Base-by-base conservation (phyloP, 2,329 filamentous ascomycete genomes). In the Fusarium siculi region DNA sequence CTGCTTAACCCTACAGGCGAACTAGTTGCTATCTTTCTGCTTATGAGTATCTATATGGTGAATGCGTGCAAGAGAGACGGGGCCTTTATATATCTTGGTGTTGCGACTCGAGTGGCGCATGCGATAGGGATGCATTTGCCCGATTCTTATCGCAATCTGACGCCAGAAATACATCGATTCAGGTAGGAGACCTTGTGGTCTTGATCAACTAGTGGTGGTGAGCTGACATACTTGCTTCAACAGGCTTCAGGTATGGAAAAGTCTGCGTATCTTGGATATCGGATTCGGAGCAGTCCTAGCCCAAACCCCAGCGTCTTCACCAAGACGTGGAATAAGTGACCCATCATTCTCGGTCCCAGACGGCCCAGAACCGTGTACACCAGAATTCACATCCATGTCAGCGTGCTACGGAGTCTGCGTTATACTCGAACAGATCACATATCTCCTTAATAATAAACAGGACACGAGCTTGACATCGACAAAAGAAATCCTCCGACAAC, bases 201-300 rank as follows among this genome's bases (percentile, higher is more conserved):
- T 30, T 30, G 30, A 30, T 30, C 10, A 30, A 30, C 30, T 11
- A 11, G 9, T 30, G 30, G 14, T 15, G 9, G 7, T 28, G 3
- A 28, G 30, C 30, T 30, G 30, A 30, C 30, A 30, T 30, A 12
- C 30, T 30, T 30, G 30, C 30, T 30, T 30, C 30, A 30, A 30
- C 30, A 57, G 55, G 6, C 55, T 57, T 30, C 42, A 57, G 11
- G 23, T 58, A 58, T 58, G 55, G 55, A 58, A 58, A 50, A 58
- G 55, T 11, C 23, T 58, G 2, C 32, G 55, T 1, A 37, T 58
- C 21, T 16, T 58, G 1, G 55, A 58, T 7, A 58, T 58, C 1
- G 55, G 32, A 3, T 58, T 58, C 9, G 55, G 55, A 1, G 55
- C 19, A 6, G 32, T 58, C 19, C 55, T 58, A 2, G 55, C 42